phyloP scores from a whole-genome alignment of 2,329 filamentous ascomycete genomes.

The Alternaria sp. region DNA sequence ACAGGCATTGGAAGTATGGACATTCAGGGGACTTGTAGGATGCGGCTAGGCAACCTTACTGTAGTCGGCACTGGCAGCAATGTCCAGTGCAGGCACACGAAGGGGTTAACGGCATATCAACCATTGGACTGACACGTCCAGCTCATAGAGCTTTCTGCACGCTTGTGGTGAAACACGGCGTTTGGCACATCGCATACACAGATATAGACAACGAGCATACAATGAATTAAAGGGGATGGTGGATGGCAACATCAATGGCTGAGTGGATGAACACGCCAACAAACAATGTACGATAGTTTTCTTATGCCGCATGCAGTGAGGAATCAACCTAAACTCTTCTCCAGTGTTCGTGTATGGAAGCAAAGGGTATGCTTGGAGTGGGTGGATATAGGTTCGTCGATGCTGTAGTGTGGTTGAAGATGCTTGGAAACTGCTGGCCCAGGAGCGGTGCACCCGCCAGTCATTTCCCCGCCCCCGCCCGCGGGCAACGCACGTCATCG shows the following conservation, averaged over 20 bases:
- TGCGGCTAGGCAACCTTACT: neutral
- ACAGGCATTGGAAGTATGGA: neutral
- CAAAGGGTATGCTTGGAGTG: neutral
- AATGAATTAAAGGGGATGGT: neutral
- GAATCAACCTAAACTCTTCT: neutral
- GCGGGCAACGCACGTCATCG: constrained; percentile 30
- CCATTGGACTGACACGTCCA: neutral
- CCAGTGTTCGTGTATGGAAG: neutral
- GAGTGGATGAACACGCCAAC: neutral
- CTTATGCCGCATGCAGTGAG: neutral
- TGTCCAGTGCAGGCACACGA: neutral
- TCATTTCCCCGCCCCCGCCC: constrained; percentile 10
- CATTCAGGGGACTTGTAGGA: neutral
- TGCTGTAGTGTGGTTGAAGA: neutral
- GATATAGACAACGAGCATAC: neutral
- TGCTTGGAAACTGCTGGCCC: neutral
- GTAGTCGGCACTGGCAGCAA: neutral
- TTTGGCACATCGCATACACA: neutral
- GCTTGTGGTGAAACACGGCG: neutral
- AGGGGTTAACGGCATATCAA: neutral
- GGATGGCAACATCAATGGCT: neutral
- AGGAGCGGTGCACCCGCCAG: constrained; percentile 10
- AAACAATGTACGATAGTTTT: neutral
- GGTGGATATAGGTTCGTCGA: neutral
- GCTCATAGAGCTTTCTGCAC: neutral